Evolutionary conservation across 139 green algal genomes (phyloP).

Genomic region (Chlorella sp.): DNA sequence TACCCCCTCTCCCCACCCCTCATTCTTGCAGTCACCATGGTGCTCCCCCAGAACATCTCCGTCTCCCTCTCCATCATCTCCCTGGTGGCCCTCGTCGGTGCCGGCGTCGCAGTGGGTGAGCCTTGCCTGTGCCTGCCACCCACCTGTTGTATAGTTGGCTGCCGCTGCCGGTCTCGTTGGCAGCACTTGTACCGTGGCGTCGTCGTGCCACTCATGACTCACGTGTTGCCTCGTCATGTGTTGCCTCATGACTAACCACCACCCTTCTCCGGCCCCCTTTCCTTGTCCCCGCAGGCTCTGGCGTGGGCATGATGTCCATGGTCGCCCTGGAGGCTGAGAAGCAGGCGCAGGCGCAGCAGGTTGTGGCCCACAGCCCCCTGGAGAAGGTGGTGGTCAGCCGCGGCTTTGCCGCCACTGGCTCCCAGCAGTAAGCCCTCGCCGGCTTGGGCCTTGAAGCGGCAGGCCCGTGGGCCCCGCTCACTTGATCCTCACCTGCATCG

Average conservation of each 20-base stretch:
- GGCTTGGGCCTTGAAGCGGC: neutral
- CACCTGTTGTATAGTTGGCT: too few relatives aligned
- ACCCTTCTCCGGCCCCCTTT: neutral
- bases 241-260: too few relatives aligned
- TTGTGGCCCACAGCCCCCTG: conserved; percentile 44
- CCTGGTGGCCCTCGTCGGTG: neutral
- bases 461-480: neutral
- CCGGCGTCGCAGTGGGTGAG: too few relatives aligned
- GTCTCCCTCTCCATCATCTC: conserved; percentile 62
- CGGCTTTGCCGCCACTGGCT: conserved; percentile 53
- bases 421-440: neutral
- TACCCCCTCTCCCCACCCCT: neutral
- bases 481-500: neutral
- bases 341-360: conserved; percentile 39
- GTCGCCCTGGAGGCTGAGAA: conserved; percentile 48
- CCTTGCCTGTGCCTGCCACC: too few relatives aligned
- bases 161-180: too few relatives aligned
- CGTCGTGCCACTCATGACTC: too few relatives aligned
- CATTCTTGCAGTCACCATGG: conserved; percentile 35
- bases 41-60: conserved; percentile 47
- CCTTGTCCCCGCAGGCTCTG: conserved; percentile 51
- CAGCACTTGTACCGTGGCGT: too few relatives aligned
- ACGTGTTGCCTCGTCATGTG: too few relatives aligned
- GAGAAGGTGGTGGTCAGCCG: conserved; percentile 42
- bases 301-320: conserved; percentile 61